These are phyloP conservation scores for Jasminum sambac DNA, from an alignment of 257 asterid genomes.

Conservation along the genomic window DNA sequence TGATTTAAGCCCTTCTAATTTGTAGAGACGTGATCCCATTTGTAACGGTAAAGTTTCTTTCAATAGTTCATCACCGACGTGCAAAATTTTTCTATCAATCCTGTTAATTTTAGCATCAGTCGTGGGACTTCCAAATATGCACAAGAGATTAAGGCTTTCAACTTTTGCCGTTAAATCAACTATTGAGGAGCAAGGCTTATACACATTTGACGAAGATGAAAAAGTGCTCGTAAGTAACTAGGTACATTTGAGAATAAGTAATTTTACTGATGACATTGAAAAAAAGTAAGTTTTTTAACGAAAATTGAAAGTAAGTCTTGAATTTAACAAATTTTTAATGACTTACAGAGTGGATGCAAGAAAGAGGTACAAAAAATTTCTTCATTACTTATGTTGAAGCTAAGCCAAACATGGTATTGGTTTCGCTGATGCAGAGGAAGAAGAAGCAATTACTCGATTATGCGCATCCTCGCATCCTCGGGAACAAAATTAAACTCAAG, in stretches of 20 bases:
- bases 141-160: background rate
- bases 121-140: background rate
- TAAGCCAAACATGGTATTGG: background rate
- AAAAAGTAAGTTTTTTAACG: background rate
- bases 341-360: too few species aligned
- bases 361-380: background rate
- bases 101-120: background rate
- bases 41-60: background rate
- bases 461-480: background rate
- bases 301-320: background rate
- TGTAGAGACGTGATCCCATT: constrained; percentile 1
- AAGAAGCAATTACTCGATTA: background rate
- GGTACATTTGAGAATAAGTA: background rate
- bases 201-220: background rate
- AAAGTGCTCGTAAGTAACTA: background rate
- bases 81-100: constrained; percentile 1
- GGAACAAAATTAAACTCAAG: background rate
- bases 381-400: background rate
- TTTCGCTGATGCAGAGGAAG: background rate
- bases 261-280: background rate
- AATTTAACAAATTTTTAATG: background rate
- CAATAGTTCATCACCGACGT: background rate
- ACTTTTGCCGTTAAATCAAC: background rate
- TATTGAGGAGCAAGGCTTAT: background rate
- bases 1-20: background rate